Evolutionary conservation across 768 basidiomycete genomes (phyloP), one percentile per base, ranked within the genome.

Genomic region (Piloderma croceum): DNA sequence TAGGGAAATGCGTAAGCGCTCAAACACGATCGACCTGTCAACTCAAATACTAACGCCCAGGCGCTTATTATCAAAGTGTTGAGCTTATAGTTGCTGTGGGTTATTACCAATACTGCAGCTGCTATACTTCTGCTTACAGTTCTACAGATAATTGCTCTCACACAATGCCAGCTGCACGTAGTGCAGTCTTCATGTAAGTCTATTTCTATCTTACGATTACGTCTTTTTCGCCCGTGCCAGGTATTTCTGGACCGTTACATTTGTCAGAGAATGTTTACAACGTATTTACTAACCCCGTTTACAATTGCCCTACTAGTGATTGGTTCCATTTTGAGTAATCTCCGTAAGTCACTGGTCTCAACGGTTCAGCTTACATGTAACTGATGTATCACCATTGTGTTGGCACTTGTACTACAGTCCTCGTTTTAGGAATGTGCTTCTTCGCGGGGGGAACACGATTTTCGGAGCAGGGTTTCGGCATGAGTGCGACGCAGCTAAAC

Each of bases 401-500:
- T n/a, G n/a, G n/a, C n/a, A n/a, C n/a, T 24, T 34, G 13, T 35
- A 15, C 15, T 25, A 17, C 32, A 89, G 86, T 92, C 2, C 75
- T 92, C 29, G 87, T 91, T 13, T 73, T 90, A 9, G 89, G 89
- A 13, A 76, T 90, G 60, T 87, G 85, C 50, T 87, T 90, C 62
- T 83, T 90, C 46, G 88, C 86, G 1, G 87, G 88, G 11, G 87
- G 87, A 1, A 52, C 80, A 46, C 72, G 75, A 11, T 90, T 81
- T 48, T 78, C 82, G 3, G 84, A 90, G 53, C 88, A 90, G 58
- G 82, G 76, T 1, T 88, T 88, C 45, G 79, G 85, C 45, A 57
- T 70, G 3, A 79, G 86, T 88, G 77, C 85, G 0, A 81, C 79
- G 2, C 82, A 87, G 47, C 59, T 87, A 29, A 81, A 88, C 39